Evolutionary conservation across 345 rosid genomes (phyloP), one percentile per base, ranked within the genome.

Genomic region (Tarenaya hassleriana): DNA sequence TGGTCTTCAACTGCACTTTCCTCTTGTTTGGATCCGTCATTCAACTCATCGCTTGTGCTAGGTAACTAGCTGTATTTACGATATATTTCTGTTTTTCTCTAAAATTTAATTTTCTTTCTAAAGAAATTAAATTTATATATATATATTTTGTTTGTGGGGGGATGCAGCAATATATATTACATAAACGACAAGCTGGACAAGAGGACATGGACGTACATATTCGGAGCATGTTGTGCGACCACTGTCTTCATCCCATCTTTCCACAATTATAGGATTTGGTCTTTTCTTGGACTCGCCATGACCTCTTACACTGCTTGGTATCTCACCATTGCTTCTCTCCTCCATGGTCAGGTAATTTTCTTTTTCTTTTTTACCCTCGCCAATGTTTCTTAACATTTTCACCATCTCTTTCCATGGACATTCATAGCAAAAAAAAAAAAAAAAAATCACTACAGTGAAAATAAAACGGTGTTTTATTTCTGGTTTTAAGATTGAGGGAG

Each of bases 281-380:
- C n/a, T n/a, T n/a, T n/a, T n/a, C n/a, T n/a, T n/a, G 98, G 98
- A 56, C 92, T 91, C 21, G 61, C 89, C 6, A 91, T 91, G 98
- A 87, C 96, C 43, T 66, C 96, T 72, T 91, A 80, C 72, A 91
- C 96, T 43, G 83, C 98, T 34, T 87, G 98, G 96, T 91, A 91
- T 53, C 68, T 91, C 32, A 81, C 96, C 50, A 76, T 84, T 60
- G 98, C 96, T 64, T 81, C 98, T 52, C 70, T 91, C 11, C 44
- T 72, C 63, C 96, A 87, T 47, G 98, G 96, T 44, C 98, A 91
- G 92, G 97, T 90, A 48, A 31, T 32, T 45, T 1, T 3, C 9
- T 10, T 52, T 56, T 53, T 8, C 16, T 4, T 40, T 12, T n/a
- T 52, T 34, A 32, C 47, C 16, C 0, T 64, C 7, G 34, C 15